Percentiles rank a stretch among this genome's conserved stretches.
These are phyloP conservation scores for Solanum tacnaense DNA, from an alignment of 257 asterid species.

Conservation along the genomic window DNA sequence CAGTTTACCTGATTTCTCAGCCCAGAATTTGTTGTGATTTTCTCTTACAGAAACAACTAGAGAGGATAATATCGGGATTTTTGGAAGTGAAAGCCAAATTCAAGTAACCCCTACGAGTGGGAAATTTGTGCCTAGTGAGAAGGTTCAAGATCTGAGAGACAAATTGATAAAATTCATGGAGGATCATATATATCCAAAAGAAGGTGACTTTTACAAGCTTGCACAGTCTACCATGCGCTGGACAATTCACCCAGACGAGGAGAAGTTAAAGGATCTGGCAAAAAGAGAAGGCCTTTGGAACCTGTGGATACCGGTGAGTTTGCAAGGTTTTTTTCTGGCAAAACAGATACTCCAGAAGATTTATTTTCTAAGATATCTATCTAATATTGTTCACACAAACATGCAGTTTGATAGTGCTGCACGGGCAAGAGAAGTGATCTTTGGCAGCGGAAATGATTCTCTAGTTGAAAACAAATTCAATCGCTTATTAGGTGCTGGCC, in stretches of 20 bases:
- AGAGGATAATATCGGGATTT: constrained; percentile 16
- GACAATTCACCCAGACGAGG: constrained; percentile 87
- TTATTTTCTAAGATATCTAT: neutral
- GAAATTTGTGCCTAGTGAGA: constrained; percentile 53
- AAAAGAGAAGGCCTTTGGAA: constrained; percentile 83
- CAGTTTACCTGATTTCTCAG: neutral
- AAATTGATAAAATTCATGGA: constrained; percentile 69
- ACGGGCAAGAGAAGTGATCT: constrained; percentile 57
- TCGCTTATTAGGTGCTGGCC: constrained; percentile 70
- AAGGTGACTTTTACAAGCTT: constrained; percentile 58
- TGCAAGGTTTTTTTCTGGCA: neutral
- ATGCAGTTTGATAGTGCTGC: constrained; percentile 84
- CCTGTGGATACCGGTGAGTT: constrained; percentile 79
- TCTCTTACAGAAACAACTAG: constrained; percentile 20
- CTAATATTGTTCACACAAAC: neutral
- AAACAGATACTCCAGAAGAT: neutral
- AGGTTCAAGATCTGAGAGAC: constrained; percentile 59
- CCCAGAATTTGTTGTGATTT: neutral
- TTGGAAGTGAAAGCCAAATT: constrained; percentile 15
- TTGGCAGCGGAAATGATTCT: constrained; percentile 23
- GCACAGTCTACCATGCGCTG: constrained; percentile 69
- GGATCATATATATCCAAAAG: constrained; percentile 72
- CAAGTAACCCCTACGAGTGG: constrained; percentile 35
- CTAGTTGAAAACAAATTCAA: constrained; percentile 28
- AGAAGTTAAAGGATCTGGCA: constrained; percentile 77